Conservation (phyloP, 495 filamentous ascomycete species). For the Melanomma pulvis-pyrius region DNA sequence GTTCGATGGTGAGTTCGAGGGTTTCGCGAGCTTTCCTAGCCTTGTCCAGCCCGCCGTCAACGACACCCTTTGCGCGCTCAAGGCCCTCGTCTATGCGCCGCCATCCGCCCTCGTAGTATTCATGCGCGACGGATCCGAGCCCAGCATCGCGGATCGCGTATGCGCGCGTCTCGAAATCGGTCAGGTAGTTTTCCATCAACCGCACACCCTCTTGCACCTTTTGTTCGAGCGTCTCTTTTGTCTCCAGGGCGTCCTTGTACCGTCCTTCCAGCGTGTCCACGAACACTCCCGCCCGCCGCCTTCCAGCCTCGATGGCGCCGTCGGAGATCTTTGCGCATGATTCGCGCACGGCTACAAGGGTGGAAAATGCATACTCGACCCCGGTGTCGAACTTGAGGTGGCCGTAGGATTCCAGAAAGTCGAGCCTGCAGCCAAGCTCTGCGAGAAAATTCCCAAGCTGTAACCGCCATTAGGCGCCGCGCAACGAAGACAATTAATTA, state of each 20-base stretch:
- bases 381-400: conserved; percentile 81
- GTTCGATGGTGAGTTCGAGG: conserved; percentile 73
- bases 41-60: conserved; percentile 82
- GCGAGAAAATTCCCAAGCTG: conserved; percentile 64
- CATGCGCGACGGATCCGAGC: conserved; percentile 50
- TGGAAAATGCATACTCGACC: conserved; percentile 77
- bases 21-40: conserved; percentile 78
- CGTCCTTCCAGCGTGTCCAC: conserved; percentile 91
- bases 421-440: conserved; percentile 81
- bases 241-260: conserved; percentile 85
- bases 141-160: conserved; percentile 65
- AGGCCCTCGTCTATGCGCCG: conserved; percentile 74
- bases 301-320: conserved; percentile 84
- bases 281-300: conserved; percentile 79
- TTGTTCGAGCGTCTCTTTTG: conserved; percentile 84
- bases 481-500: conserved; percentile 8
- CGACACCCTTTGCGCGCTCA: conserved; percentile 72
- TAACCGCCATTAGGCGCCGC: not conserved
- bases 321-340: conserved; percentile 90
- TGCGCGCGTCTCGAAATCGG: conserved; percentile 82
- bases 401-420: conserved; percentile 86
- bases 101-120: conserved; percentile 69
- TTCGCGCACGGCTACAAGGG: conserved; percentile 82
- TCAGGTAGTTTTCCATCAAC: conserved; percentile 78
- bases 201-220: conserved; percentile 87